phyloP scores from a whole-genome alignment of 805 yeast genomes.

The Myxozyma nipponensis region DNA sequence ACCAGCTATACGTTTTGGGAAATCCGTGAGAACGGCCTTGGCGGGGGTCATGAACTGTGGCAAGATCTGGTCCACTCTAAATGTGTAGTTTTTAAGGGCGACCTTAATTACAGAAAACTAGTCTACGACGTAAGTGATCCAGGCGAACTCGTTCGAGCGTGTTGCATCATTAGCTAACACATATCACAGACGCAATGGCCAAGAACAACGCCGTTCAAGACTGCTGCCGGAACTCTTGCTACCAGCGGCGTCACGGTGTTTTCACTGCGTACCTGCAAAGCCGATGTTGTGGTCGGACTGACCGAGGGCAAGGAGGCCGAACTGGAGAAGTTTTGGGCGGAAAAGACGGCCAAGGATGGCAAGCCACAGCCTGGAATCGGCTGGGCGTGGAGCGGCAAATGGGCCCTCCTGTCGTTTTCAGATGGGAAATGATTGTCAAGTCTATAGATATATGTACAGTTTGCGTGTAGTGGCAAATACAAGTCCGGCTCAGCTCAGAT shows the following conservation, averaged over 20 bases:
- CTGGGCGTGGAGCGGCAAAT: slow-evolving; percentile 88
- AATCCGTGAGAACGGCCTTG: slow-evolving; percentile 49
- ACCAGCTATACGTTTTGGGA: slow-evolving; percentile 71
- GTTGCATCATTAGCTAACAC: too few relatives aligned
- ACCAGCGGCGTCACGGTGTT: slow-evolving; percentile 59
- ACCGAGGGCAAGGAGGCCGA: slow-evolving; percentile 67
- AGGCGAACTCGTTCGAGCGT: not conserved
- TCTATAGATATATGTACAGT: too few relatives aligned
- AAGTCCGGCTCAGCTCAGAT: not conserved
- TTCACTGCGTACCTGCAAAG: slow-evolving; percentile 89
- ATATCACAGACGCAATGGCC: slow-evolving; percentile 64
- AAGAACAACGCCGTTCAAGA: slow-evolving; percentile 65
- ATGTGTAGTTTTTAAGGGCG: slow-evolving; percentile 85
- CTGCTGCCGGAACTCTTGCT: slow-evolving; percentile 69
- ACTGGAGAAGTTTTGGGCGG: slow-evolving; percentile 56
- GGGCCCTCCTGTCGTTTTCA: slow-evolving; percentile 79
- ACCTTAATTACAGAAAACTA: slow-evolving; percentile 88
- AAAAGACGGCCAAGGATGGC: slow-evolving; percentile 55
- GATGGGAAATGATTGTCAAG: too few relatives aligned
- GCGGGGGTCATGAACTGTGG: slow-evolving; percentile 60
- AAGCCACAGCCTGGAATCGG: slow-evolving; percentile 18
- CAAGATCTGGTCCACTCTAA: slow-evolving; percentile 55
- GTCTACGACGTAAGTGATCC: slow-evolving; percentile 59
- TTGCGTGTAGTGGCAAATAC: too few relatives aligned
- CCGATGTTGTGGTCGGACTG: slow-evolving; percentile 90